phyloP scores from a whole-genome alignment of 768 basidiomycete species.

The Guyanaporus albipodus region DNA sequence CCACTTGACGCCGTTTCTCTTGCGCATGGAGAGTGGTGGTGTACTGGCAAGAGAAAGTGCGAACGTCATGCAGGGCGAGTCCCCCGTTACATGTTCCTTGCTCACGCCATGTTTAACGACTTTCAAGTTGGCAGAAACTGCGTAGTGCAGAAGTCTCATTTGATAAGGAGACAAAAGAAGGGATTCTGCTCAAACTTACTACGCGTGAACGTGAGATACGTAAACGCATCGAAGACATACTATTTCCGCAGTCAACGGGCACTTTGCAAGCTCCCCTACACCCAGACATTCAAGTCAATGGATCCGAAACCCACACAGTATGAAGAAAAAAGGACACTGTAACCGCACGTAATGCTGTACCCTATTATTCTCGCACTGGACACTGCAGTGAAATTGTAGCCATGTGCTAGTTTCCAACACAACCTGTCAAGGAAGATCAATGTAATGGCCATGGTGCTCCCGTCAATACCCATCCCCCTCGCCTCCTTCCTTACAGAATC shows the following conservation, averaged over 20 bases:
- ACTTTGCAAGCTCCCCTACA: slow-evolving; percentile 32
- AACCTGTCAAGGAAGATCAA: slow-evolving; percentile 5
- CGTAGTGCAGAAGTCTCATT: slow-evolving; percentile 67
- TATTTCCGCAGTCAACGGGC: slow-evolving; percentile 45
- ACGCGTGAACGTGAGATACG: slow-evolving; percentile 76
- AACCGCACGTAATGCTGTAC: slow-evolving; percentile 19
- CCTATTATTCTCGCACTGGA: slow-evolving; percentile 22
- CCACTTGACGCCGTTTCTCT: slow-evolving; percentile 32
- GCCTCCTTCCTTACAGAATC: slow-evolving; percentile 92
- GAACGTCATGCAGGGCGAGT: slow-evolving; percentile 74
- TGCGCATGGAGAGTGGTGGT: slow-evolving; percentile 67
- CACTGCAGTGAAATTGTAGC: slow-evolving; percentile 15
- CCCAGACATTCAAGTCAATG: slow-evolving; percentile 43
- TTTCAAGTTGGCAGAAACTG: slow-evolving; percentile 71
- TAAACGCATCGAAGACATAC: slow-evolving; percentile 69
- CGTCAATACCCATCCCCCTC: slow-evolving; percentile 91
- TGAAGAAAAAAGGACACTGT: slow-evolving; percentile 53
- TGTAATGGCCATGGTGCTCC: slow-evolving; percentile 8
- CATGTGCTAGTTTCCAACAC: slow-evolving; percentile 2
- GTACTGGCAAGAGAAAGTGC: slow-evolving; percentile 68
- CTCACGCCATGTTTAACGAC: slow-evolving; percentile 4
- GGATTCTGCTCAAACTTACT: slow-evolving; percentile 60
- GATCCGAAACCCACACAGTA: slow-evolving; percentile 49
- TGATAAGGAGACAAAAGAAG: slow-evolving; percentile 74
- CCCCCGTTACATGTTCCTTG: background rate